These are phyloP conservation scores for Triticum dicoccoides DNA, from an alignment of 176 grass and related monocot genomes.

Conservation along the genomic window DNA sequence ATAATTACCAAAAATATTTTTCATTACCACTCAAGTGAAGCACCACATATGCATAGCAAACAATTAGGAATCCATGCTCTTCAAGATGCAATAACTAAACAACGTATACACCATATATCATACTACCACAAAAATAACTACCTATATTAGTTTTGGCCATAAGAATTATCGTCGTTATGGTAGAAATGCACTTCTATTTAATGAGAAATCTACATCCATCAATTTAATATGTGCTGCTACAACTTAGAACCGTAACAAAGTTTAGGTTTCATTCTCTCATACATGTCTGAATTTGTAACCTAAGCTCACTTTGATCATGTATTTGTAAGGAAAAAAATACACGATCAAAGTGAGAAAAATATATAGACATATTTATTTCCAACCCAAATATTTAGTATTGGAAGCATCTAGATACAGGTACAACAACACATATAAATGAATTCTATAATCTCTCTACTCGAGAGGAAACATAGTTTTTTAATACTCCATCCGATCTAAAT, in stretches of 20 bases:
- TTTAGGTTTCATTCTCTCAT: not conserved
- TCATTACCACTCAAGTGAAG: conserved; percentile 7
- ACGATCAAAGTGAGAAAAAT: too few relatives aligned
- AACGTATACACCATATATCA: not conserved
- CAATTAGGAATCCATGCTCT: not conserved
- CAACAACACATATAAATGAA: not conserved
- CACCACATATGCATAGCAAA: not conserved
- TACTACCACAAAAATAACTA: not conserved
- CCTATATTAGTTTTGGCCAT: not conserved
- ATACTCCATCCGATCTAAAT: too few relatives aligned
- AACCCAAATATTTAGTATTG: not conserved
- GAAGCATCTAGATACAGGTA: conserved; percentile 13
- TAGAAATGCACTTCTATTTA: not conserved
- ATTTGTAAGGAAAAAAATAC: not conserved
- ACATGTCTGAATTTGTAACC: not conserved
- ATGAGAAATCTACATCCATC: not conserved
- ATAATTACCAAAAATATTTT: not conserved
- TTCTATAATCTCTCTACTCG: conserved; percentile 24
- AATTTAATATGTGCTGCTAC: not conserved
- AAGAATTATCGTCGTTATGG: not conserved
- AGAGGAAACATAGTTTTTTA: conserved; percentile 24
- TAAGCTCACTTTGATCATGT: not conserved
- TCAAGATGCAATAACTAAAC: not conserved
- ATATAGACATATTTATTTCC: not conserved
- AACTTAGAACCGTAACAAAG: not conserved